A percentile compares a stretch with the other conserved stretches of the same genome.
Evolutionary conservation across 257 asterid genomes (phyloP).

Genomic region (Solanum pinnatisectum): DNA sequence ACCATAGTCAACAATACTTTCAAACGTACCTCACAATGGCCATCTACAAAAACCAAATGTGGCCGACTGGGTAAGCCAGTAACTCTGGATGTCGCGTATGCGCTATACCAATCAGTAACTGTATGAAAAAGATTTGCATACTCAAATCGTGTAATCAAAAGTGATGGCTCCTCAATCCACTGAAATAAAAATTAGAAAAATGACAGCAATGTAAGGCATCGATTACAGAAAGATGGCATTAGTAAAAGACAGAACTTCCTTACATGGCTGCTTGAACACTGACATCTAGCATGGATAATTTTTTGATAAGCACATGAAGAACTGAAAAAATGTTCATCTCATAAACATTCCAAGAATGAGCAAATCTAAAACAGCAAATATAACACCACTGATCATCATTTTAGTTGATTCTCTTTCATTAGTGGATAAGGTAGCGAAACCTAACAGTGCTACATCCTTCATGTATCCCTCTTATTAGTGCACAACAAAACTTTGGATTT

Average conservation of each 20-base stretch:
- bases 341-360: background rate
- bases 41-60: slow-evolving; percentile 81
- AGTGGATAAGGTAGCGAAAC: background rate
- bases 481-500: background rate
- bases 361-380: background rate
- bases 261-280: background rate
- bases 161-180: slow-evolving; percentile 96
- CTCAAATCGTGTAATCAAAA: slow-evolving; percentile 82
- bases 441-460: background rate
- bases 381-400: background rate
- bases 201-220: background rate
- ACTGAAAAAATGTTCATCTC: background rate
- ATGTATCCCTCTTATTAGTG: background rate
- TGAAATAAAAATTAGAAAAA: slow-evolving; percentile 23
- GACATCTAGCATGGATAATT: background rate
- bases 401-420: background rate
- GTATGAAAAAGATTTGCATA: slow-evolving; percentile 97
- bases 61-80: slow-evolving; percentile 90
- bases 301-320: background rate
- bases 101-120: slow-evolving; percentile 92
- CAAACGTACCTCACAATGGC: slow-evolving; percentile 81
- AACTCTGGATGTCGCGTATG: slow-evolving; percentile 86
- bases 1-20: background rate
- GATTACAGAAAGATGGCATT: background rate
- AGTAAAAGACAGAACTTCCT: background rate